A percentile compares a stretch with the other conserved stretches of the same genome.
These are phyloP conservation scores for Zoysia matrella DNA, from an alignment of 202 grass and related monocot genomes.

Conservation along the genomic window DNA sequence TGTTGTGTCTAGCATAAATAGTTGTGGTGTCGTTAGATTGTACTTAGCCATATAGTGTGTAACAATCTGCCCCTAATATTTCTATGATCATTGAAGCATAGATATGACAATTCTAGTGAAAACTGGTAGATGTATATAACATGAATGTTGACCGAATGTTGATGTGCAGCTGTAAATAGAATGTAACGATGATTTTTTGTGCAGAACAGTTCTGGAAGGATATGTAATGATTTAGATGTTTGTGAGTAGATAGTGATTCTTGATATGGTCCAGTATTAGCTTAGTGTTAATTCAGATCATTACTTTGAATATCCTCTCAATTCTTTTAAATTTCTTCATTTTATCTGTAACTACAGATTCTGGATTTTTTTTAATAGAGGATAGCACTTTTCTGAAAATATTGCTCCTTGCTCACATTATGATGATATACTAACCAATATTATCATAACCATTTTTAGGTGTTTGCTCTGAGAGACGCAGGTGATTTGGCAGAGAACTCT, in stretches of 20 bases:
- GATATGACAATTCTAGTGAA: neutral
- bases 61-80: neutral
- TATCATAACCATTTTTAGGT: conserved; percentile 59
- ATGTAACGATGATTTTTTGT: neutral
- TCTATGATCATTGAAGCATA: neutral
- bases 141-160: neutral
- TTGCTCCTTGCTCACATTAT: conserved; percentile 2
- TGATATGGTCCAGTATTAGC: neutral
- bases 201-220: neutral
- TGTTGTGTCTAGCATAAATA: neutral
- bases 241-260: neutral
- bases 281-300: neutral
- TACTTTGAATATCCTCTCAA: neutral
- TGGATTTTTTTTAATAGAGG: neutral
- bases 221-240: neutral
- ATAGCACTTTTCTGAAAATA: neutral
- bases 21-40: neutral
- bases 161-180: neutral
- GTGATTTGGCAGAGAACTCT: conserved; percentile 68
- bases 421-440: neutral
- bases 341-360: neutral
- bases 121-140: neutral
- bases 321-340: neutral
- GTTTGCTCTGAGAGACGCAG: conserved; percentile 87
- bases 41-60: neutral